Conservation (phyloP, 2,329 filamentous ascomycete species). For the Cryphonectria carpinicola region DNA sequence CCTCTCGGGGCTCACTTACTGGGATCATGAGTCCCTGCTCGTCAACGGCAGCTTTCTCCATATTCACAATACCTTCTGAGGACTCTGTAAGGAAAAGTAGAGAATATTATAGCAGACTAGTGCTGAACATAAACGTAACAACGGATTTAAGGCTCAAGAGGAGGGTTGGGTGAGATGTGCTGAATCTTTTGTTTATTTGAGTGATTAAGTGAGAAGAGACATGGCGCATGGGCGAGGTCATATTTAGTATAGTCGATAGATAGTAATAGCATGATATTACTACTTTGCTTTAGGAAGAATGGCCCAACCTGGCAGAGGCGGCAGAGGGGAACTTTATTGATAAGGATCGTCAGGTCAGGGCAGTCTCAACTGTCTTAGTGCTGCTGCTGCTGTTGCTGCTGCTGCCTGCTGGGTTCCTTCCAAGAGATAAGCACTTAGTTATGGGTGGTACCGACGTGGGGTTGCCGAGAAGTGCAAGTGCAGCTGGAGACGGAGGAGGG, state of each 20-base stretch:
- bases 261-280: not conserved
- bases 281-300: not conserved
- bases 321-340: not conserved
- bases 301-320: not conserved
- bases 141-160: not conserved
- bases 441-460: not conserved
- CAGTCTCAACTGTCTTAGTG: not conserved
- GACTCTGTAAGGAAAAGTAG: not conserved
- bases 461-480: not conserved
- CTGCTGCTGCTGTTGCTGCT: not conserved
- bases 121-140: not conserved
- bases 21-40: constrained; percentile 38
- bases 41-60: constrained; percentile 41
- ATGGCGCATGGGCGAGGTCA: not conserved
- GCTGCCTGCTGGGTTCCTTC: too few species aligned
- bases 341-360: constrained; percentile 1
- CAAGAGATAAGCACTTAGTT: not conserved
- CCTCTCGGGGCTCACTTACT: constrained; percentile 27
- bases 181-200: not conserved
- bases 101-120: not conserved
- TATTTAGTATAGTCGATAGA: not conserved
- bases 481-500: not conserved
- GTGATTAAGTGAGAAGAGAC: not conserved
- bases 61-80: constrained; percentile 28
- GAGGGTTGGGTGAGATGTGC: not conserved